Evolutionary conservation across 129 eudicot species (phyloP), one percentile per base, ranked within the genome.

Genomic region (Mikania micrantha): DNA sequence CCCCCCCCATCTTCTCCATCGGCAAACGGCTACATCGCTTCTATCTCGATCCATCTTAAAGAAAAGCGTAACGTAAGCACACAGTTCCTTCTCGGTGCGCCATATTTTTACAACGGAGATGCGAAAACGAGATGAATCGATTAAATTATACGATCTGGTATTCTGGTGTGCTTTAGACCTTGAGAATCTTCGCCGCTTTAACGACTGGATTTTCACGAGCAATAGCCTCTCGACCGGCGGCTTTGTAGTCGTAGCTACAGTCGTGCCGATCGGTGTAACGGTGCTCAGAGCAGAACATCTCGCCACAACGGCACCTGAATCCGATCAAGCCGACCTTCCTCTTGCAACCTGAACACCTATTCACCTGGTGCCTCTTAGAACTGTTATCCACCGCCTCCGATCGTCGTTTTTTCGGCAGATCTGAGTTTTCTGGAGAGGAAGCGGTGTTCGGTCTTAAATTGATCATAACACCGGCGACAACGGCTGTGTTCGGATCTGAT

Each of bases 281-380:
- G n/a, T n/a, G n/a, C n/a, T n/a, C n/a, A n/a, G n/a, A n/a, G n/a
- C n/a, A n/a, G n/a, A n/a, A n/a, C n/a, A n/a, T n/a, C n/a, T 84
- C 87, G 2, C 95, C 95, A 19, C 95, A 87, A 2, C 95, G 82
- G 74, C 95, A 87, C 71, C 81, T 57, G 35, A 87, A 87, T 54
- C 90, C 90, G 48, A 75, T 74, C 79, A 87, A 60, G 38, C 95
- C 90, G 49, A 87, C 80, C 73, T 77, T 70, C 69, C 78, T 77
- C 49, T 76, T 63, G 80, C 95, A 87, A 4, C 95, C 86, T 16
- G 85, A 87, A 52, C 95, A 87, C 75, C 89, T 69, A 56, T 66
- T 83, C 71, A 75, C 89, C 79, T 58, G 78, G 68, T 84, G 77
- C 52, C 73, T 41, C 80, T 69, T 72, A 49, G 42, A 21, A n/a